Evolutionary conservation across 139 green algal species (phyloP), one percentile per base, ranked within the genome.

Genomic region (Chlorella sorokiniana): DNA sequence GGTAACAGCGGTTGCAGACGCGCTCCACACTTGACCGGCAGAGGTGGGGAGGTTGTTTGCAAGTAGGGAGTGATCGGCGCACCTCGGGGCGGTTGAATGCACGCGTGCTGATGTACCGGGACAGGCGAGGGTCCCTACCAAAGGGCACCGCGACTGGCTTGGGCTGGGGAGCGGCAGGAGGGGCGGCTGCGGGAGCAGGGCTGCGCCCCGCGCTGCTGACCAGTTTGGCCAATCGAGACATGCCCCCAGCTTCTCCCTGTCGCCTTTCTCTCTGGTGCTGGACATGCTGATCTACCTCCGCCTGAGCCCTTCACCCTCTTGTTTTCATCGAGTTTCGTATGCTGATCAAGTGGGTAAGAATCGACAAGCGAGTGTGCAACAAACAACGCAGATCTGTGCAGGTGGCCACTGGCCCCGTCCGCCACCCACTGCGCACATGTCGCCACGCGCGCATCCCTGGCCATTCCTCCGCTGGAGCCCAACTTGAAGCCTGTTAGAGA

Each of bases 21-120:
- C n/a, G n/a, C 48, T 59, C 14, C 48, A 59, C 48, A 16, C 48
- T 33, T 16, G 9, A 3, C 9, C 4, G 22, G 54, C 18, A 3
- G 1, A 33, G 31, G 31, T 23, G 18, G 20, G 71, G 52, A 41
- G 44, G 35, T 56, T 81, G 48, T 20, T 7, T 35, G n/a, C 37
- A 5, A 52, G 7, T 35, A 29, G 27, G 37, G 51, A 42, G 35
- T 64, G 69, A 40, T 40, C 38, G 27, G 1, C 79, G 27, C 69
- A 86, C 81, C 73, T 83, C 73, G 41, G 74, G 68, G 10, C 68
- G 69, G 45, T 69, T 83, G 51, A 86, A 76, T 1, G 37, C 74
- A 14, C 25, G 14, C 11, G 37, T 27, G 33, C 29, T 51, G 31
- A 86, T 70, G 29, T 76, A 79, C 25, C 37, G 56, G 20, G 54